phyloP scores from a whole-genome alignment of 176 grass and related monocot genomes.

The Hyparrhenia diplandra region DNA sequence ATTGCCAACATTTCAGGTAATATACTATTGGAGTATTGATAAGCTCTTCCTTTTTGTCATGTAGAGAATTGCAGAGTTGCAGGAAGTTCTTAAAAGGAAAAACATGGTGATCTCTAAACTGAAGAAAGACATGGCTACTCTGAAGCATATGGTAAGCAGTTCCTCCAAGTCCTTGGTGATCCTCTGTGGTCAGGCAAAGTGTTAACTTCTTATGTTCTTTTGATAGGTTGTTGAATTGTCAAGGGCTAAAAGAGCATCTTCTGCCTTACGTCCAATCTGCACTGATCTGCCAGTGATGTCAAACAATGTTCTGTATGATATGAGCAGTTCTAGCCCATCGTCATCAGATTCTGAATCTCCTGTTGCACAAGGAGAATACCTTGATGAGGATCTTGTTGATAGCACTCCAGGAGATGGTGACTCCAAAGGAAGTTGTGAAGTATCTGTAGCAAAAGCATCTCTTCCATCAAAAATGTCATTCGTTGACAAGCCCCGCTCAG shows the following conservation, averaged over 20 bases:
- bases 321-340: slow-evolving; percentile 57
- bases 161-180: neutral
- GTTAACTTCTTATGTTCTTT: neutral
- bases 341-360: slow-evolving; percentile 84
- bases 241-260: slow-evolving; percentile 61
- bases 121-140: slow-evolving; percentile 70
- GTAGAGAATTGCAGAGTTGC: slow-evolving; percentile 77
- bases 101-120: slow-evolving; percentile 82
- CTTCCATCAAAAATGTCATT: neutral
- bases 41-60: neutral
- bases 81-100: slow-evolving; percentile 76
- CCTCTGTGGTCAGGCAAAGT: neutral
- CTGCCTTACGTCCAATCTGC: slow-evolving; percentile 26
- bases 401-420: neutral
- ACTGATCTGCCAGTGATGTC: slow-evolving; percentile 63
- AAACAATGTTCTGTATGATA: slow-evolving; percentile 84
- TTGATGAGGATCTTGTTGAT: slow-evolving; percentile 19
- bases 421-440: neutral
- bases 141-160: slow-evolving; percentile 66
- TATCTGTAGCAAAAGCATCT: slow-evolving; percentile 12
- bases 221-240: slow-evolving; percentile 72
- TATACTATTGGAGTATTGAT: neutral
- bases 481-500: neutral
- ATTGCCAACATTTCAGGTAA: neutral
- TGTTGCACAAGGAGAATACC: slow-evolving; percentile 29